phyloP scores from a whole-genome alignment of 768 basidiomycete genomes.

The Psilocybe cyanescens region DNA sequence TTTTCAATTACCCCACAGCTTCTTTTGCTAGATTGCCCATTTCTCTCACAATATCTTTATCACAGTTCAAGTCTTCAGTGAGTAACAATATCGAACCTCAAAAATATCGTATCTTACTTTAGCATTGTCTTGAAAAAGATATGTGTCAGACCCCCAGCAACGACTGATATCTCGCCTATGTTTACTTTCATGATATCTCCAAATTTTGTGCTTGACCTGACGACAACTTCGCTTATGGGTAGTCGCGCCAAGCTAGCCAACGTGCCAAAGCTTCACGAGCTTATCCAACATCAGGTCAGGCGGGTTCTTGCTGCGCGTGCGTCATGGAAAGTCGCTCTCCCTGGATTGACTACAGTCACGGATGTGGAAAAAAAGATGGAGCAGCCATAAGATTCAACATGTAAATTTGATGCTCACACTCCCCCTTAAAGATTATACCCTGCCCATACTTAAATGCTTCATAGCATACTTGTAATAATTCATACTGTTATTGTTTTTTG shows the following conservation, averaged over 20 bases:
- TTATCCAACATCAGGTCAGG: constrained; percentile 86
- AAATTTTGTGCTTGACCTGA: constrained; percentile 84
- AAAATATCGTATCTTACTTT: neutral
- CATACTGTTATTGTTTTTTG: constrained; percentile 1
- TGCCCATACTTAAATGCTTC: neutral
- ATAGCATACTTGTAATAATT: constrained; percentile 4
- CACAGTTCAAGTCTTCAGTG: constrained; percentile 72
- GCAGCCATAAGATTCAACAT: neutral
- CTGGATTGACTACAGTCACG: constrained; percentile 53
- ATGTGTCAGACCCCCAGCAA: constrained; percentile 61
- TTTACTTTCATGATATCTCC: constrained; percentile 79
- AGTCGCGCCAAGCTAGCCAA: constrained; percentile 97
- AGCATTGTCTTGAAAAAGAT: constrained; percentile 45
- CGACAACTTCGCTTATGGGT: constrained; percentile 91
- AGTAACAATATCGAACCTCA: constrained; percentile 25
- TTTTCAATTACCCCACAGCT: constrained; percentile 83
- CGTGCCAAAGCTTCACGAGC: constrained; percentile 95
- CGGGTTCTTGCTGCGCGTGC: constrained; percentile 60
- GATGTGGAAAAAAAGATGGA: constrained; percentile 21
- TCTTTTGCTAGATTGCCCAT: constrained; percentile 85
- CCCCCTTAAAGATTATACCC: neutral
- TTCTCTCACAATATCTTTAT: constrained; percentile 78
- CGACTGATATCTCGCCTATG: constrained; percentile 56
- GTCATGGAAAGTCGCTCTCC: constrained; percentile 70
- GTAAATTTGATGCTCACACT: neutral